Evolutionary conservation across 2,329 filamentous ascomycete genomes (phyloP).

Genomic region (Neofusicoccum cordaticola): DNA sequence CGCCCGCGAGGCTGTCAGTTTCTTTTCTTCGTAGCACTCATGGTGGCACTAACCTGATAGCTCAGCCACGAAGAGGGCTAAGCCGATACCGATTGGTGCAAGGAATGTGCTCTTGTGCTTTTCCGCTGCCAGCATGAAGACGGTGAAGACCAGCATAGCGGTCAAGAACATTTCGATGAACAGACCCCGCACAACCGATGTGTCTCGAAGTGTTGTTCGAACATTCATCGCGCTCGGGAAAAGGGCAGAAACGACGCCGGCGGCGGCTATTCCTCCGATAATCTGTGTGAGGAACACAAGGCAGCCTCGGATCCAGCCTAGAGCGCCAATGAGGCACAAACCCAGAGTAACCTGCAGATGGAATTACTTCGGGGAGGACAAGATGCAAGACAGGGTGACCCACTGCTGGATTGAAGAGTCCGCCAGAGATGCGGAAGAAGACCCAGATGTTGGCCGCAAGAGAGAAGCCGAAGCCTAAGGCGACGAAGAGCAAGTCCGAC

Average conservation of each 20-base stretch:
- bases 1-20: conserved; percentile 19
- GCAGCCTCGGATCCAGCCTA: conserved; percentile 26
- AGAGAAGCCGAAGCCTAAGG: conserved; percentile 37
- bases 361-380: conserved; percentile 13
- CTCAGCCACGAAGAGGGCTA: conserved; percentile 25
- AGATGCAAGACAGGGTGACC: conserved; percentile 28
- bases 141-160: conserved; percentile 37
- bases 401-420: conserved; percentile 41
- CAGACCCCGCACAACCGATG: conserved; percentile 32
- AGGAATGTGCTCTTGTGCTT: conserved; percentile 31
- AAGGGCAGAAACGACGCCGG: conserved; percentile 31
- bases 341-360: conserved; percentile 33
- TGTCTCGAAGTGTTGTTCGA: conserved; percentile 33
- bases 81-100: conserved; percentile 24
- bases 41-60: not conserved
- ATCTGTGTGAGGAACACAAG: conserved; percentile 37
- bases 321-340: conserved; percentile 33
- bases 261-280: conserved; percentile 3
- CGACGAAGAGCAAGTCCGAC: conserved; percentile 39
- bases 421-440: conserved; percentile 39
- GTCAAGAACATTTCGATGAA: conserved; percentile 43
- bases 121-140: conserved; percentile 30
- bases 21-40: too few relatives aligned
- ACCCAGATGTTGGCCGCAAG: conserved; percentile 42
- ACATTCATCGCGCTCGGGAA: conserved; percentile 30